Evolutionary conservation across 164 flowering plant genomes (phyloP).

Genomic region (Pachysandra terminalis): DNA sequence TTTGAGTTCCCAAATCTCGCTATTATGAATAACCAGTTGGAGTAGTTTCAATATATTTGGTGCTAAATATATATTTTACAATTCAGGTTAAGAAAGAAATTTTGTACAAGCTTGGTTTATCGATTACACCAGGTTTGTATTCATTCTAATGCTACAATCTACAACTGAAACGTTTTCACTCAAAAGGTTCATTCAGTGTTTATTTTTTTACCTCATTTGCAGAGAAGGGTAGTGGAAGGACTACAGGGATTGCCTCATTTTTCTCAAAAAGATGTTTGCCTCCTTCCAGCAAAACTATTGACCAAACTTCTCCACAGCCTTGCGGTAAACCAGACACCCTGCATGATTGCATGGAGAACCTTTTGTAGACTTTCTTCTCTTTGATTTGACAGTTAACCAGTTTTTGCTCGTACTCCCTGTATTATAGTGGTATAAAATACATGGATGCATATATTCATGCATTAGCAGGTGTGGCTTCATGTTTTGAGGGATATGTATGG

Average conservation of each 20-base stretch:
- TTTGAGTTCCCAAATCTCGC: neutral
- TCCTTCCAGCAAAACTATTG: slow-evolving; percentile 34
- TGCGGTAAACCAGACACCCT: slow-evolving; percentile 19
- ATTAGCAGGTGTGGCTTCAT: no score
- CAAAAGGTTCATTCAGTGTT: neutral
- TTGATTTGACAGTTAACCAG: no score
- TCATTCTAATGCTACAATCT: neutral
- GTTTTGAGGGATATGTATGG: no score
- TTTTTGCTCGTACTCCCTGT: neutral
- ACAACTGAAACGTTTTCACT: no score
- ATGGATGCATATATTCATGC: no score
- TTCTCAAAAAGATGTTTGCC: slow-evolving; percentile 83
- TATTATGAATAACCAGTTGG: neutral
- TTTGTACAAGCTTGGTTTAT: slow-evolving; percentile 55
- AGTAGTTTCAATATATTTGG: neutral
- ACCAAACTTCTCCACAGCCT: slow-evolving; percentile 34
- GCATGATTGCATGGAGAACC: neutral
- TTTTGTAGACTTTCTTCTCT: no score
- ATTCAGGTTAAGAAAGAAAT: slow-evolving; percentile 82
- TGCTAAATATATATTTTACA: neutral
- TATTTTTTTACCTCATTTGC: slow-evolving; percentile 13
- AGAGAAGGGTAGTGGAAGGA: slow-evolving; percentile 35
- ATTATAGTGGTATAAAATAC: no score
- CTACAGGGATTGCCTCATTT: slow-evolving; percentile 59
- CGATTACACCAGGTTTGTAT: slow-evolving; percentile 63